Percentiles rank a stretch among this genome's conserved stretches.
These are phyloP conservation scores for Paramarasmius palmivorus DNA, from an alignment of 1,284 basidiomycete species.

Conservation along the genomic window DNA sequence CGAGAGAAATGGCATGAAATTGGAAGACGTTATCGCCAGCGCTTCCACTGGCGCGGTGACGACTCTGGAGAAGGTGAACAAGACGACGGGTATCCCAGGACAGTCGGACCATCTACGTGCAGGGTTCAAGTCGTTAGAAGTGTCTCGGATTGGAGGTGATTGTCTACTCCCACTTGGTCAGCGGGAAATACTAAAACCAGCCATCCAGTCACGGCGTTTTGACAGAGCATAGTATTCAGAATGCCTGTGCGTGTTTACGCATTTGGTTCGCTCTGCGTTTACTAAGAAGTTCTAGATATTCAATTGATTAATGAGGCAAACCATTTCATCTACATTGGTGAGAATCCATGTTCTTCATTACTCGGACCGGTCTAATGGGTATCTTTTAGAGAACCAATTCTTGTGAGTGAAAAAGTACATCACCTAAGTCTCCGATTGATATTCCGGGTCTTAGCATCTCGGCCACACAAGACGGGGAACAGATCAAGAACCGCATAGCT, in stretches of 20 bases:
- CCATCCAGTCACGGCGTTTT: constrained; percentile 88
- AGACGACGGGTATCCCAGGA: constrained; percentile 31
- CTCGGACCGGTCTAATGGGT: constrained; percentile 5
- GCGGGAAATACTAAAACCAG: no score
- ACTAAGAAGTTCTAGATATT: constrained; percentile 52
- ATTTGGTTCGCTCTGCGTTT: constrained; percentile 3
- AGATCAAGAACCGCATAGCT: constrained; percentile 82
- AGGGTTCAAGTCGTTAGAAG: constrained; percentile 80
- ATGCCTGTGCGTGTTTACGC: constrained; percentile 64
- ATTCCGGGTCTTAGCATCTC: constrained; percentile 60
- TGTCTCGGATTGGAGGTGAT: constrained; percentile 90
- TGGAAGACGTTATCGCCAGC: constrained; percentile 62
- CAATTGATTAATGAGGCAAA: constrained; percentile 82
- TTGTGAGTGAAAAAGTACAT: constrained; percentile 79
- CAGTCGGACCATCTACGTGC: constrained; percentile 49
- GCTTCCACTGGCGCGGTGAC: constrained; percentile 28
- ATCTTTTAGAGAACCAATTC: constrained; percentile 82
- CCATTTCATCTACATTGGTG: constrained; percentile 89
- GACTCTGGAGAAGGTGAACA: constrained; percentile 25
- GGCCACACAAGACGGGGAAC: constrained; percentile 61
- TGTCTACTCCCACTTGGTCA: no score
- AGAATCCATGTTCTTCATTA: constrained; percentile 23
- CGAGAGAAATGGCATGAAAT: constrained; percentile 60
- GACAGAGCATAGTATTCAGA: constrained; percentile 83
- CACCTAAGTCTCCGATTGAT: no score